Evolutionary conservation across 23 red algal genomes (phyloP).

Genomic region (Cyanidiococcus yangmingshanensis): DNA sequence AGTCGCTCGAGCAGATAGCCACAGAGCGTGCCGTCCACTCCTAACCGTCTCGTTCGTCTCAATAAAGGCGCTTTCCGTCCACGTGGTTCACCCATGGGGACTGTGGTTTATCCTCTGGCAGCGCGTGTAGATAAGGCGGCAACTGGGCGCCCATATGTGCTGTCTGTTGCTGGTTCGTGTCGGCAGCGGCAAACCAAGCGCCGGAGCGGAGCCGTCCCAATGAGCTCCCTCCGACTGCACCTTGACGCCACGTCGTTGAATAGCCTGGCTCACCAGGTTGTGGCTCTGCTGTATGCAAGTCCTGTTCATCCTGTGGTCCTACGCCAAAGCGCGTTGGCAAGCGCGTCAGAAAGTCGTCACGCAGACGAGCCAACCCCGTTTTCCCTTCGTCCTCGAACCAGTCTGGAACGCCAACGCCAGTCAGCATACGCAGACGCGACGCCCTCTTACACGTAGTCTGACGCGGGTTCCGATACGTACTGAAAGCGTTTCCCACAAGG

Average conservation of each 20-base stretch:
- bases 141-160: background rate
- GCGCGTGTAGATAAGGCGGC: background rate
- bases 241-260: background rate
- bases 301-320: background rate
- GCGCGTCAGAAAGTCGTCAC: background rate
- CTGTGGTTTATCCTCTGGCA: background rate
- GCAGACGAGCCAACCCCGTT: background rate
- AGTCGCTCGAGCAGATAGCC: too few species aligned
- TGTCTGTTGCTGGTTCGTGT: background rate
- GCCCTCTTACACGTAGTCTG: too few species aligned
- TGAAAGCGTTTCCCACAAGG: too few species aligned
- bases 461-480: too few species aligned
- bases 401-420: too few species aligned
- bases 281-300: background rate
- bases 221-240: too few species aligned
- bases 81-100: background rate
- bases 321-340: background rate
- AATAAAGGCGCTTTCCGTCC: background rate
- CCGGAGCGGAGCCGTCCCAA: too few species aligned
- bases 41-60: too few species aligned
- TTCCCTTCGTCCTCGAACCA: background rate
- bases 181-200: too few species aligned
- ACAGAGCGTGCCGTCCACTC: too few species aligned
- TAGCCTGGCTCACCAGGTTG: constrained; percentile 3
- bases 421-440: too few species aligned